Evolutionary conservation across 345 rosid genomes (phyloP), one percentile per base, ranked within the genome.

Genomic region (Crucihimalaya himalaica): DNA sequence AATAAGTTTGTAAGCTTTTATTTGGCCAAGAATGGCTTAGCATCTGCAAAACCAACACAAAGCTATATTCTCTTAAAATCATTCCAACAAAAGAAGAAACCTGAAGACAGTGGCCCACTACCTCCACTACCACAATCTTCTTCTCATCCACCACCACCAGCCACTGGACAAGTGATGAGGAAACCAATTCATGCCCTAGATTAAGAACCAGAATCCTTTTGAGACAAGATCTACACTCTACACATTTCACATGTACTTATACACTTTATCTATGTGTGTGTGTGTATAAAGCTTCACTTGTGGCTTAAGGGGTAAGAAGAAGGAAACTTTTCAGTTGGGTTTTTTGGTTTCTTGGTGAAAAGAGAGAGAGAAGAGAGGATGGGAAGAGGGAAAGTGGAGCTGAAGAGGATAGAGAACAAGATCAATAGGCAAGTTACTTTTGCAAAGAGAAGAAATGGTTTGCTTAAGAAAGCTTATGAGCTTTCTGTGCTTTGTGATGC

Each of bases 361-460:
- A 32, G 58, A 53, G 62, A 60, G 43, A 47, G 13, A 34, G 4
- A 66, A 53, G 52, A 66, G 69, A 75, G 55, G 32, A 70, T 86
- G 90, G 90, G 90, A 19, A 86, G 90, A 60, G 90, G 90, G 16
- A 86, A 77, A 62, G 86, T 84, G 7, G 90, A 86, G 82, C 55
- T 83, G 71, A 86, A 83, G 82, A 86, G 88, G 75, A 86, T 84
- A 71, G 87, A 86, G 73, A 86, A 86, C 84, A 86, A 86, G 73
- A 80, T 84, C 70, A 83, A 83, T 74, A 74, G 90, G 25, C 81
- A 77, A 77, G 81, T 77, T 15, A 77, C 81, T 32, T 77, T 77
- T 59, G 77, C 81, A 58, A 77, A 77, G 77, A 77, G 81, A 66
- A 77, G 81, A 14, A 77, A 77, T 25, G 81, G 81, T 71, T 66